phyloP scores from a whole-genome alignment of 371 early-diverging fungal species.

The Mortierella sp. region DNA sequence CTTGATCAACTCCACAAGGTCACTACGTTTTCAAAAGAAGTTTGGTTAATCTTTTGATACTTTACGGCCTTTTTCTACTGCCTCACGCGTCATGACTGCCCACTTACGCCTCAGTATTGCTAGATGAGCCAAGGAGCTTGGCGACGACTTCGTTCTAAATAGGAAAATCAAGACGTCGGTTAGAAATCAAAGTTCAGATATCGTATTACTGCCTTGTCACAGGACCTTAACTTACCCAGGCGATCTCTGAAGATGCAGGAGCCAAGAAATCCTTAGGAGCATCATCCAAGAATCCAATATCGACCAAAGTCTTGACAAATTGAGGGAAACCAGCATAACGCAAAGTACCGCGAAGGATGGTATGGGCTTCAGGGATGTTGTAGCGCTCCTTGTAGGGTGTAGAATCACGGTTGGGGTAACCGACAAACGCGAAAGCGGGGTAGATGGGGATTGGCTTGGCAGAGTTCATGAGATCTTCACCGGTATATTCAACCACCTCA shows the following conservation, averaged over 20 bases:
- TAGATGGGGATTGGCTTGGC: conserved; percentile 90
- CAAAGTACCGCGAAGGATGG: conserved; percentile 95
- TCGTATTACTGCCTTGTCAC: too few species aligned
- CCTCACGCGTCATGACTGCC: neutral
- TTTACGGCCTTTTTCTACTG: too few species aligned
- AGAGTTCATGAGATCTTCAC: conserved; percentile 90
- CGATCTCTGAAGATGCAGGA: conserved; percentile 67
- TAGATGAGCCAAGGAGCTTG: conserved; percentile 66
- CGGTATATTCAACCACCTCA: conserved; percentile 90
- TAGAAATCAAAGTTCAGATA: neutral
- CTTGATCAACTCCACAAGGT: conserved; percentile 44
- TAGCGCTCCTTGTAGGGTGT: conserved; percentile 94
- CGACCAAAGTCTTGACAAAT: conserved; percentile 93
- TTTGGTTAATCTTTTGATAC: too few species aligned
- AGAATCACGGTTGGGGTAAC: conserved; percentile 98
- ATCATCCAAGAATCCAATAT: conserved; percentile 93
- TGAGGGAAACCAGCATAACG: conserved; percentile 94
- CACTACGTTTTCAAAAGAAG: conserved; percentile 20
- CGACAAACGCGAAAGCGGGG: conserved; percentile 89
- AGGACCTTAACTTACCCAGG: conserved; percentile 73
- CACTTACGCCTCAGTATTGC: conserved; percentile 50
- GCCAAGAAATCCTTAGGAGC: conserved; percentile 74
- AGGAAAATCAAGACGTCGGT: neutral
- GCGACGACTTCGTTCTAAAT: conserved; percentile 68
- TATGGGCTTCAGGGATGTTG: conserved; percentile 94